Percentiles rank a stretch among this genome's conserved stretches.
phyloP scores from a whole-genome alignment of 441 rosid species.

The Pelargonium cotyledonis region DNA sequence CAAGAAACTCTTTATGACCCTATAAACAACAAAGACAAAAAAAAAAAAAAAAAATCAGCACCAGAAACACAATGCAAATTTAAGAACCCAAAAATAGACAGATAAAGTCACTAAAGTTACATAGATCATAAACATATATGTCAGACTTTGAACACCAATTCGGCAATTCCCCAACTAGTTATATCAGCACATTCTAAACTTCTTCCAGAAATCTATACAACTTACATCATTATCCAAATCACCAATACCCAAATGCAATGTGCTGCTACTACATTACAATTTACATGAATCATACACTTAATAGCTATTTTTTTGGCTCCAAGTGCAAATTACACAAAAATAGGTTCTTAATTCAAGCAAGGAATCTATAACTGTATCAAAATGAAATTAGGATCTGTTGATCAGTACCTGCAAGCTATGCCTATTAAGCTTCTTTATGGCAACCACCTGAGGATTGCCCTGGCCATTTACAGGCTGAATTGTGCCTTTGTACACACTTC shows the following conservation, averaged over 20 bases:
- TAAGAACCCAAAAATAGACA: neutral
- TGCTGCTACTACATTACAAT: neutral
- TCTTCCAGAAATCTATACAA: too few relatives aligned
- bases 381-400: neutral
- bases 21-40: slow-evolving; percentile 12
- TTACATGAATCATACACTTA: neutral
- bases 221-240: neutral
- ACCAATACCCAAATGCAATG: neutral
- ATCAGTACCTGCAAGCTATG: slow-evolving; percentile 68
- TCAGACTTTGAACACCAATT: too few relatives aligned
- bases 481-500: slow-evolving; percentile 30
- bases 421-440: slow-evolving; percentile 78
- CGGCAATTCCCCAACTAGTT: neutral
- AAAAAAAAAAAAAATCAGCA: neutral
- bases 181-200: neutral
- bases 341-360: neutral
- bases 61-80: neutral
- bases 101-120: neutral
- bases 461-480: slow-evolving; percentile 28
- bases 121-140: neutral
- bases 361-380: neutral
- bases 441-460: slow-evolving; percentile 47
- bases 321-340: neutral
- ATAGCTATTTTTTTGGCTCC: neutral
- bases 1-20: slow-evolving; percentile 74